Conservation (phyloP, 805 yeast species). For the Wickerhamiella lipophila region DNA sequence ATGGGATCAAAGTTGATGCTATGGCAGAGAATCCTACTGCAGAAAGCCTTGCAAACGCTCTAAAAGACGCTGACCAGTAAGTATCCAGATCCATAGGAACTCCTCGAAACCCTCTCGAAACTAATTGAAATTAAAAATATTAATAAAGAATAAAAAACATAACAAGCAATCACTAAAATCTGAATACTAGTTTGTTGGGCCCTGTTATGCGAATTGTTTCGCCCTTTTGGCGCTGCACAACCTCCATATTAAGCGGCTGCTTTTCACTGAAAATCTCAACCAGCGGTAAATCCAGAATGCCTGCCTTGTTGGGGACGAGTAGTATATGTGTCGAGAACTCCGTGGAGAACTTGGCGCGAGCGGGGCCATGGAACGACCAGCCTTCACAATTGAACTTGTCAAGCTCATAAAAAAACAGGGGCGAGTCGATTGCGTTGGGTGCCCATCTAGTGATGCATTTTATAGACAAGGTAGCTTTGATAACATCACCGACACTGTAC, state of each 20-base stretch:
- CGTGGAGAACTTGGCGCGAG: constrained; percentile 38
- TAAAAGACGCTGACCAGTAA: background rate
- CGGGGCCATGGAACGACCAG: constrained; percentile 73
- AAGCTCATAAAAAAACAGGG: constrained; percentile 37
- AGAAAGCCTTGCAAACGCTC: constrained; percentile 36
- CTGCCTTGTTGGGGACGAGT: constrained; percentile 64
- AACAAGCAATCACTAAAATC: constrained; percentile 32
- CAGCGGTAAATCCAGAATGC: constrained; percentile 56
- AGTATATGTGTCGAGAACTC: constrained; percentile 30
- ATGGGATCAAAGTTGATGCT: constrained; percentile 45
- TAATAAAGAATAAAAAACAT: no score
- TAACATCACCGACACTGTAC: constrained; percentile 51
- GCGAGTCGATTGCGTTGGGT: constrained; percentile 12
- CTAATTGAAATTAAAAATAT: no score
- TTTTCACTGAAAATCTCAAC: constrained; percentile 34
- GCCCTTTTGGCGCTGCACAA: constrained; percentile 53
- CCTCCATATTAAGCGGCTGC: constrained; percentile 37
- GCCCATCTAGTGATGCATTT: constrained; percentile 38
- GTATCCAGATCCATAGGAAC: no score
- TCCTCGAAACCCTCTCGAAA: no score
- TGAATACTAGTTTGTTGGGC: constrained; percentile 45
- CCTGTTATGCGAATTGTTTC: constrained; percentile 63
- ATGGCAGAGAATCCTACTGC: constrained; percentile 70
- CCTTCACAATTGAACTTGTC: constrained; percentile 41
- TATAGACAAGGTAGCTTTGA: constrained; percentile 35